Conservation (phyloP, 345 rosid genomes). For the Cardiospermum halicacabum region DNA sequence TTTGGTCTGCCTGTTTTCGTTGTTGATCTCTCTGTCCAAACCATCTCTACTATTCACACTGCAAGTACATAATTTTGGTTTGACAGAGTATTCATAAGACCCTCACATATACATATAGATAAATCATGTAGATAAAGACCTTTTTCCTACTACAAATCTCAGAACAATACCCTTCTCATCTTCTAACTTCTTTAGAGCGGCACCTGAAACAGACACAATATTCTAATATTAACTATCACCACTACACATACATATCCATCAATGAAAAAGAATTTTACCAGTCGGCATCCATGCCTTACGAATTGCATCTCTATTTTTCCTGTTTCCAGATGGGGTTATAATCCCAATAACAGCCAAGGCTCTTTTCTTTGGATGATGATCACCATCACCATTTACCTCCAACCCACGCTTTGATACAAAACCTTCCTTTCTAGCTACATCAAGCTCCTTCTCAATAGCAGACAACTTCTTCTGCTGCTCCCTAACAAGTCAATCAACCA, state of each 20-base stretch:
- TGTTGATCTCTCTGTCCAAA: conserved; percentile 38
- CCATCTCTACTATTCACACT: conserved; percentile 42
- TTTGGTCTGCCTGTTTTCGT: conserved; percentile 36
- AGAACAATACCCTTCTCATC: conserved; percentile 59
- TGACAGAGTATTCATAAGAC: conserved; percentile 2
- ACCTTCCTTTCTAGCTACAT: conserved; percentile 36
- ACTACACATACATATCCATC: neutral
- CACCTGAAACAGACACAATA: conserved; percentile 32
- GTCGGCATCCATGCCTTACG: conserved; percentile 53
- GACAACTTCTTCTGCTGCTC: conserved; percentile 42
- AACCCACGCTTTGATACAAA: conserved; percentile 27
- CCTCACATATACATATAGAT: neutral
- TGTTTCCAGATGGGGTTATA: conserved; percentile 45
- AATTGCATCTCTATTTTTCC: conserved; percentile 51
- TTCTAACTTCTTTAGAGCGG: conserved; percentile 43
- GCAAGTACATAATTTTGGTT: conserved; percentile 14
- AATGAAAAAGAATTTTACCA: conserved; percentile 20
- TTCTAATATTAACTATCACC: conserved; percentile 15
- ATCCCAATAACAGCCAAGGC: conserved; percentile 40
- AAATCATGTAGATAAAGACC: conserved; percentile 26
- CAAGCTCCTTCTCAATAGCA: conserved; percentile 40
- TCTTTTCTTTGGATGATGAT: conserved; percentile 28
- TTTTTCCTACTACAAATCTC: conserved; percentile 60
- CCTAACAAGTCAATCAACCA: conserved; percentile 22
- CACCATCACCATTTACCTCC: conserved; percentile 6